Conservation (phyloP, 192 early-diverging fungal species). For the Irineochytrium annulatum region DNA sequence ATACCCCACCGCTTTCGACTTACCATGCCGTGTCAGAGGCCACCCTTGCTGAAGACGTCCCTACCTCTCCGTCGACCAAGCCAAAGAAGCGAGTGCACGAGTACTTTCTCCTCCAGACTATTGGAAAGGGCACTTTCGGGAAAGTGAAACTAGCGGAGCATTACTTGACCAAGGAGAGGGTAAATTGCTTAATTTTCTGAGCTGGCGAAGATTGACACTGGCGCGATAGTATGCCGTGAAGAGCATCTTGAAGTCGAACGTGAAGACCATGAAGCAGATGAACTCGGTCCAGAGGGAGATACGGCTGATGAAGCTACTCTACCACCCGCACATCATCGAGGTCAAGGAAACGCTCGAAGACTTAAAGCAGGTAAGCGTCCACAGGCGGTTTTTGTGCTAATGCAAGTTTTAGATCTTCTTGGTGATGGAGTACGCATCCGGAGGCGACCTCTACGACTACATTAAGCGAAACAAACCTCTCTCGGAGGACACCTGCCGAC, state of each 20-base stretch:
- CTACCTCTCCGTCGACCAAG: not conserved
- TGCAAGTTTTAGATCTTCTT: slow-evolving; percentile 35
- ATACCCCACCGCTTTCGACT: not conserved
- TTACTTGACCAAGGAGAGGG: slow-evolving; percentile 47
- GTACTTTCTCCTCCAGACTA: slow-evolving; percentile 52
- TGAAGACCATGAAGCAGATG: slow-evolving; percentile 58
- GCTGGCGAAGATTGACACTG: not conserved
- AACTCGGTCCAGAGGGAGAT: slow-evolving; percentile 59
- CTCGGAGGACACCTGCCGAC: slow-evolving; percentile 54
- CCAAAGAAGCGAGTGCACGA: slow-evolving; percentile 34
- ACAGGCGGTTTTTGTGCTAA: not conserved
- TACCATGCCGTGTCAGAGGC: slow-evolving; percentile 22
- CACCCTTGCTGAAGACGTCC: slow-evolving; percentile 19
- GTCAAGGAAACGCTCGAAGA: slow-evolving; percentile 62
- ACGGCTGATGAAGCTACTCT: slow-evolving; percentile 57
- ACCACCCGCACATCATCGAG: slow-evolving; percentile 58
- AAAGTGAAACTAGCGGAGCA: slow-evolving; percentile 55
- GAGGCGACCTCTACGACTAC: slow-evolving; percentile 62
- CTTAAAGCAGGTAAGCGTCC: slow-evolving; percentile 29
- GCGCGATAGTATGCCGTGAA: slow-evolving; percentile 51
- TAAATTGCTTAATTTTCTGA: slow-evolving; percentile 4
- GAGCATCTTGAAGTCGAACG: slow-evolving; percentile 55
- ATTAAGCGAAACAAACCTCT: slow-evolving; percentile 57
- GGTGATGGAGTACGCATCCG: slow-evolving; percentile 58
- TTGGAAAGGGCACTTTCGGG: slow-evolving; percentile 64